Evolutionary conservation across 345 rosid species (phyloP), one percentile per base, ranked within the genome.

Genomic region (Noccaea caerulescens): DNA sequence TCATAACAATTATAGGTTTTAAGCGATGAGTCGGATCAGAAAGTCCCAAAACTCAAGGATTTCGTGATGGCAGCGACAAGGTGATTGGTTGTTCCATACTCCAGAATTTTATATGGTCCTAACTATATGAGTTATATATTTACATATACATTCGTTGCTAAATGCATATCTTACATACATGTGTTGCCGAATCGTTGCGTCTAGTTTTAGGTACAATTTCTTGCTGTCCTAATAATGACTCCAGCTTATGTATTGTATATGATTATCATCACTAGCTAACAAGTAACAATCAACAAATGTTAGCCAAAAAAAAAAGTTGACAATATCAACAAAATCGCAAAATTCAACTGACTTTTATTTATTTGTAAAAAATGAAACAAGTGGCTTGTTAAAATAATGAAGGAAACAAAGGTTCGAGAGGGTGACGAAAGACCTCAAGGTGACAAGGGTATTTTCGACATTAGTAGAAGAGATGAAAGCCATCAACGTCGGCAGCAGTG

Each of bases 11-110:
- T 25, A 56, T 63, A 93, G 98, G 87, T 82, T 37, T 47, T 91
- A 75, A 80, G 85, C 42, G 81, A 68, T 34, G 92, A 83, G 61
- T 73, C 83, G 18, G 87, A 80, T 36, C 82, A 82, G 58, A 82
- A 76, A 66, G 69, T 79, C 57, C 77, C 80, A 63, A 91, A 85
- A 83, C 74, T 94, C 20, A 91, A 88, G 64, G 78, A 81, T 49
- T 72, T 89, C 10, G 81, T 88, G 47, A 83, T 91, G 89, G 91
- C 96, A 73, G 99, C 99, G 5, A 91, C 99, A 32, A 88, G 99
- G 99, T 88, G 58, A 41, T 54, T 41, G 68, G 23, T 68, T 53
- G 6, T 41, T 36, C 46, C 36, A 72, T 23, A 33, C 25, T 37
- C 32, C 10, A 23, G 23, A 12, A 6, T 36, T 58, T 16, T 42